phyloP scores from a whole-genome alignment of 2,329 filamentous ascomycete species.

The Ophiocordyceps sinensis region DNA sequence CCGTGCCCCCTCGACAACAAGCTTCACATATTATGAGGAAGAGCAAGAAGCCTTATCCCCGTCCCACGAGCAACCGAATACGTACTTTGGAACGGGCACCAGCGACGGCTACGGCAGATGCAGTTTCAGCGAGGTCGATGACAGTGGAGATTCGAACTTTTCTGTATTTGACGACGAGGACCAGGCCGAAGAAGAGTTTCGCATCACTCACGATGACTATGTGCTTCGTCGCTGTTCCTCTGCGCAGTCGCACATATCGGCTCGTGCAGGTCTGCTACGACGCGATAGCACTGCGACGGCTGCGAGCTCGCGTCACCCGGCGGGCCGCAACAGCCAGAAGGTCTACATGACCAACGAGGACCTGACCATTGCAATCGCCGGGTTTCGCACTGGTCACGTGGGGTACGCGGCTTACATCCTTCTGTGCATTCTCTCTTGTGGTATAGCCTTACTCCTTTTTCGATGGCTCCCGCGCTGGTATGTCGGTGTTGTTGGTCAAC shows the following conservation, averaged over 20 bases:
- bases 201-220: conserved; percentile 28
- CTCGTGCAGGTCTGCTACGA: conserved; percentile 52
- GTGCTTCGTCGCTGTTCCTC: conserved; percentile 48
- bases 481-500: conserved; percentile 57
- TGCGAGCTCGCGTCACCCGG: conserved; percentile 41
- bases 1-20: conserved; percentile 71
- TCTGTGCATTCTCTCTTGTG: conserved; percentile 58
- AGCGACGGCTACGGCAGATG: conserved; percentile 12
- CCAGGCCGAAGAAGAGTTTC: conserved; percentile 25
- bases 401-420: conserved; percentile 56
- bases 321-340: conserved; percentile 67
- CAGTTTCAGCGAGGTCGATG: conserved; percentile 23
- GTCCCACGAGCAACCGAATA: conserved; percentile 9
- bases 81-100: conserved; percentile 13
- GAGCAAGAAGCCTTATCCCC: conserved; percentile 26
- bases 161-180: conserved; percentile 25
- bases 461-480: conserved; percentile 86
- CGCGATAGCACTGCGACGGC: conserved; percentile 57
- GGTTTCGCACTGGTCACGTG: conserved; percentile 63
- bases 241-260: conserved; percentile 38
- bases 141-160: conserved; percentile 25
- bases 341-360: conserved; percentile 89
- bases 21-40: conserved; percentile 79
- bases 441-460: conserved; percentile 70
- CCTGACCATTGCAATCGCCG: conserved; percentile 82